A percentile compares a stretch with the other conserved stretches of the same genome.
These are phyloP conservation scores for Strobilomyces confusus DNA, from an alignment of 768 basidiomycete species.

Conservation along the genomic window DNA sequence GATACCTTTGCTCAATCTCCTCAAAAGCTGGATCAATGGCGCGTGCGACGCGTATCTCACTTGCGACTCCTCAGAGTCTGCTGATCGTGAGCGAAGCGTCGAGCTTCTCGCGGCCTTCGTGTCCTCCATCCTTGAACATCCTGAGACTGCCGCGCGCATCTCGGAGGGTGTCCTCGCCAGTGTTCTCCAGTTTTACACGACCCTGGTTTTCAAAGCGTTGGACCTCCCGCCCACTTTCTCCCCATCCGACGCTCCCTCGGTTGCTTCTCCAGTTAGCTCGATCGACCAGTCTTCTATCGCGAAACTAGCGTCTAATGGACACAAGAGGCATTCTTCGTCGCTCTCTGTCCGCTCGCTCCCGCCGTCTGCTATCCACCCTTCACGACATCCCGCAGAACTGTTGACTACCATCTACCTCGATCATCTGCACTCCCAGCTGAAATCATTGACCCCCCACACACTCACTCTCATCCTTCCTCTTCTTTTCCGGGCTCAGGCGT, in stretches of 20 bases:
- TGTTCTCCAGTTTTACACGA: slow-evolving; percentile 59
- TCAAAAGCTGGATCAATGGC: slow-evolving; percentile 63
- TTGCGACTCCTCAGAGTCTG: slow-evolving; percentile 37
- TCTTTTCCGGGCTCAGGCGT: slow-evolving; percentile 67
- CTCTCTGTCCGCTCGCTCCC: slow-evolving; percentile 46
- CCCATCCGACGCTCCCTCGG: slow-evolving; percentile 11
- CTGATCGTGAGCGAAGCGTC: slow-evolving; percentile 63
- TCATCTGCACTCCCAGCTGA: slow-evolving; percentile 59
- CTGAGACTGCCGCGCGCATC: slow-evolving; percentile 56
- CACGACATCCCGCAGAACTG: slow-evolving; percentile 57
- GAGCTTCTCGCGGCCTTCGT: slow-evolving; percentile 59
- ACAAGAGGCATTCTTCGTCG: slow-evolving; percentile 62
- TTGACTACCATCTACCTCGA: slow-evolving; percentile 60
- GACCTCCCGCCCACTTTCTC: slow-evolving; percentile 25
- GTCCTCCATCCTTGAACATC: slow-evolving; percentile 43
- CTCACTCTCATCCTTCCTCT: slow-evolving; percentile 60
- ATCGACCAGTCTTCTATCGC: slow-evolving; percentile 25
- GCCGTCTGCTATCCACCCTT: slow-evolving; percentile 27
- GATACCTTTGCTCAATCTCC: slow-evolving; percentile 45
- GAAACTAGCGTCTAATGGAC: slow-evolving; percentile 32
- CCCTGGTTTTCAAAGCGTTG: slow-evolving; percentile 53
- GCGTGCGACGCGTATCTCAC: slow-evolving; percentile 52
- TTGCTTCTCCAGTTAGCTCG: slow-evolving; percentile 31
- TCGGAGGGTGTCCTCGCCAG: slow-evolving; percentile 53
- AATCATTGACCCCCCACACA: slow-evolving; percentile 51